A percentile compares a stretch with the other conserved stretches of the same genome.
Evolutionary conservation across 257 asterid species (phyloP).

Genomic region (Oldenlandia corymbosa): DNA sequence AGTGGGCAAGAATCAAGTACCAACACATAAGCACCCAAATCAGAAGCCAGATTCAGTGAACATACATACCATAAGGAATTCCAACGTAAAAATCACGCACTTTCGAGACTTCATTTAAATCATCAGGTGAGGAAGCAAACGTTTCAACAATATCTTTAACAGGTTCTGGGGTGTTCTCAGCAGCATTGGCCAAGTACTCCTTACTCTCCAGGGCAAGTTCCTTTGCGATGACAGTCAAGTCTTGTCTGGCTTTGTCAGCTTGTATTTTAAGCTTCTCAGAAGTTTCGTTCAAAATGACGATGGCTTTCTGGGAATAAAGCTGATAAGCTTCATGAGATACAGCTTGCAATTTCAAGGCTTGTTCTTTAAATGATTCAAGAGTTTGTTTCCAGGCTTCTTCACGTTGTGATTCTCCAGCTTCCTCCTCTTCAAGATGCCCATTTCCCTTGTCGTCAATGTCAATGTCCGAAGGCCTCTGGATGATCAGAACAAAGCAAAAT

Average conservation of each 20-base stretch:
- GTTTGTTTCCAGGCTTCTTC: conserved; percentile 73
- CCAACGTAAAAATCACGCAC: conserved; percentile 78
- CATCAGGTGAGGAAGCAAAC: conserved; percentile 58
- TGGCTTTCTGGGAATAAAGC: conserved; percentile 62
- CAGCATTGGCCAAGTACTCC: conserved; percentile 55
- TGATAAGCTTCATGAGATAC: conserved; percentile 74
- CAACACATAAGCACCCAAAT: background rate
- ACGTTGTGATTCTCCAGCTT: conserved; percentile 39
- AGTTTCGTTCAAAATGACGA: conserved; percentile 54
- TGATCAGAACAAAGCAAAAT: background rate
- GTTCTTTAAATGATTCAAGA: conserved; percentile 65
- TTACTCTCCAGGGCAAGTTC: conserved; percentile 75
- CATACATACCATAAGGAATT: conserved; percentile 73
- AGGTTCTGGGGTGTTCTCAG: conserved; percentile 71
- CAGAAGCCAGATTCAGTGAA: background rate
- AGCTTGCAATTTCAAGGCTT: conserved; percentile 64
- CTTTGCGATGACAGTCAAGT: conserved; percentile 50
- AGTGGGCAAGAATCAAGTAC: too few species aligned
- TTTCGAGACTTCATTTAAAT: conserved; percentile 53
- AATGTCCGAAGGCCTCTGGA: conserved; percentile 60
- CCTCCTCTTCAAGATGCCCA: conserved; percentile 35
- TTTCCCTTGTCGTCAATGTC: conserved; percentile 47
- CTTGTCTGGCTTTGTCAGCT: conserved; percentile 75
- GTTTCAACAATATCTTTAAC: conserved; percentile 81
- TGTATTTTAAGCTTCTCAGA: conserved; percentile 70